Conservation (phyloP, 1,139 yeast genomes). For the Geotrichum macrosporum region DNA sequence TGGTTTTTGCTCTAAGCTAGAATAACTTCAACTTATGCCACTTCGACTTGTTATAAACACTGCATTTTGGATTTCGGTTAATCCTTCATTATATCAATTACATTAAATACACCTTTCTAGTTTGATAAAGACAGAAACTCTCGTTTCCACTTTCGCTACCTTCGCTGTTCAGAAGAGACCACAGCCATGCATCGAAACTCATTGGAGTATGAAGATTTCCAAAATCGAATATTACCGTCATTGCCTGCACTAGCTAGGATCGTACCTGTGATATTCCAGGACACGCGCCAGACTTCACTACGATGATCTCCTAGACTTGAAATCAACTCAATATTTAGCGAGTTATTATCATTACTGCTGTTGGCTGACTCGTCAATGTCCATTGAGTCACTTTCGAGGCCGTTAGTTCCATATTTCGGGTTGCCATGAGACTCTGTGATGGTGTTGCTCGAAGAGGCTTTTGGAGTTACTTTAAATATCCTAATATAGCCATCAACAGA, state of each 20-base stretch:
- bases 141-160: no score
- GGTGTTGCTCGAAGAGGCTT: no score
- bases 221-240: constrained; percentile 84
- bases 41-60: no score
- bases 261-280: constrained; percentile 89
- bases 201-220: constrained; percentile 84
- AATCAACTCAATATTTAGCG: constrained; percentile 46
- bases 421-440: no score
- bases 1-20: no score
- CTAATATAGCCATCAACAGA: constrained; percentile 92
- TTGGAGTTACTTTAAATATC: constrained; percentile 66
- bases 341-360: background rate
- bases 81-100: no score
- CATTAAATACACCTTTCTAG: background rate
- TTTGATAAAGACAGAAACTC: no score
- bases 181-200: constrained; percentile 93
- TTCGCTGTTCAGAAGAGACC: constrained; percentile 56
- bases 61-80: no score
- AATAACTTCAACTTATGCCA: no score
- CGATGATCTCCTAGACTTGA: constrained; percentile 69
- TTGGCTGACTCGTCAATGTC: constrained; percentile 4
- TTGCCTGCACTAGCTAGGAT: constrained; percentile 91
- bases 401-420: no score
- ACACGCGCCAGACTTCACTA: constrained; percentile 92
- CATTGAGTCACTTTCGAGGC: background rate